Base-by-base conservation (phyloP, 1,284 basidiomycete species). In the Cerioporus squamosus region DNA sequence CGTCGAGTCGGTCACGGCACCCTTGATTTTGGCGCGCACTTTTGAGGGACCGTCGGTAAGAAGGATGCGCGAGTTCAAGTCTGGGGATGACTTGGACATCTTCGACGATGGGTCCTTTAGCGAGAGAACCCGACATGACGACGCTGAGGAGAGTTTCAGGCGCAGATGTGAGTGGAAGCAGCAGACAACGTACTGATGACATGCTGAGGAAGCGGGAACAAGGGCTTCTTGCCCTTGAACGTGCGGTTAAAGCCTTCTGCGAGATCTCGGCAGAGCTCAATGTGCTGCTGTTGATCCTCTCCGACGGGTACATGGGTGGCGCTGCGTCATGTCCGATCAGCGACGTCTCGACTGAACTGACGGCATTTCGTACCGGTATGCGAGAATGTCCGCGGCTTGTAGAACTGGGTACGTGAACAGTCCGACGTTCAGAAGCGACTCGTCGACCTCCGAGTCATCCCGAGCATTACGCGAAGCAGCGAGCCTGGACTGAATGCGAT, bases 261-360 rank as follows among this genome's bases (percentile, higher is more conserved):
- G 9, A 97, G 75, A 68, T 96, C 94, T 38, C 94, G 84, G 24
- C 86, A 83, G 1, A 98, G 83, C 71, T 97, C 95, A 26, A 98
- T 82, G 68, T 98, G 96, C 75, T 98, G 96, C 36, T 87, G 85
- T 72, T 98, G 96, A 71, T 98, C 96, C 68, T 98, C 94, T 22
- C 96, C 96, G 2, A 98, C 95, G 0, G 96, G 96, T 0, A 98
- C 93, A 71, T 96, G 91, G 0, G 95, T 97, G 2, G 94, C 85
- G 66, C 93, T 95, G 58, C 1, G 14, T 0, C 26, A 20, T 1
- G 26, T 22, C 9, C 26, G 26, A 6, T 42, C 5, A 40, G 17
- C 9, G 38, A 40, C 22, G 33, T 38, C 23, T 5, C 20, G 6
- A 26, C 15, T 22, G 29, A 2, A 23, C 20, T n/a, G 9, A 6